These are phyloP conservation scores for Aureobasidium sp. DNA, from an alignment of 2,329 filamentous ascomycete genomes.

Conservation along the genomic window DNA sequence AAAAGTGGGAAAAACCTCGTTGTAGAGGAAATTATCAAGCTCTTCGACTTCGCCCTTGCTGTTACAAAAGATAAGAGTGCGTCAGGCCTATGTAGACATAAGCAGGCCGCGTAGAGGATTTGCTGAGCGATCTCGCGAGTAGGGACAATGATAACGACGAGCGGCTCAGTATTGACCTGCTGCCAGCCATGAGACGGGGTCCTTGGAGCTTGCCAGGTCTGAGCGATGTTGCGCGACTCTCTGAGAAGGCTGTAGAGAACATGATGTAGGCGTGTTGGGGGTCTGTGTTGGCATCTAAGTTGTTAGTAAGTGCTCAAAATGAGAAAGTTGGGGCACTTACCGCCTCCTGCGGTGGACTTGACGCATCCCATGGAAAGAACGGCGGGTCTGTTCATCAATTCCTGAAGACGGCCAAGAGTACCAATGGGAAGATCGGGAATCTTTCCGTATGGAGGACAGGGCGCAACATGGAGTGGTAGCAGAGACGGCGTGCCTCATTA, in stretches of 20 bases:
- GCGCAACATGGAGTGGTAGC: slow-evolving; percentile 89
- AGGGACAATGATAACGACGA: too few species aligned
- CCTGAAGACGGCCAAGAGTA: slow-evolving; percentile 75
- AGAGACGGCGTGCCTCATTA: slow-evolving; percentile 84
- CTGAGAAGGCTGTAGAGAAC: slow-evolving; percentile 96
- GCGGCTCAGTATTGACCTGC: too few species aligned
- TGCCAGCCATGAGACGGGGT: too few species aligned
- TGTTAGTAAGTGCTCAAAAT: not conserved
- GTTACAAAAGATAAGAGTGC: slow-evolving; percentile 89
- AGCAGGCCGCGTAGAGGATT: slow-evolving; percentile 60
- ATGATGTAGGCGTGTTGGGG: slow-evolving; percentile 63
- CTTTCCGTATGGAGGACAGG: slow-evolving; percentile 79
- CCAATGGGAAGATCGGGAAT: slow-evolving; percentile 87
- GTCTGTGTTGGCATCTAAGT: slow-evolving; percentile 62
- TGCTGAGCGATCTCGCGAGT: too few species aligned
- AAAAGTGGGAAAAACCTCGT: slow-evolving; percentile 67
- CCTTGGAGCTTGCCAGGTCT: slow-evolving; percentile 30
- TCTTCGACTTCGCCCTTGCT: slow-evolving; percentile 68
- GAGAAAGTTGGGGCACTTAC: slow-evolving; percentile 41
- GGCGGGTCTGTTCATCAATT: slow-evolving; percentile 67
- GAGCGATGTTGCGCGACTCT: slow-evolving; percentile 64
- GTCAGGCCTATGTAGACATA: slow-evolving; percentile 57
- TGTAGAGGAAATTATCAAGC: slow-evolving; percentile 81
- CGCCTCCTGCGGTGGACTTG: slow-evolving; percentile 63
- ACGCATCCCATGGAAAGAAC: slow-evolving; percentile 66